Percentiles rank a stretch among this genome's conserved stretches.
Conservation (phyloP, 73 alveolate species). For the Stentor coeruleus region DNA sequence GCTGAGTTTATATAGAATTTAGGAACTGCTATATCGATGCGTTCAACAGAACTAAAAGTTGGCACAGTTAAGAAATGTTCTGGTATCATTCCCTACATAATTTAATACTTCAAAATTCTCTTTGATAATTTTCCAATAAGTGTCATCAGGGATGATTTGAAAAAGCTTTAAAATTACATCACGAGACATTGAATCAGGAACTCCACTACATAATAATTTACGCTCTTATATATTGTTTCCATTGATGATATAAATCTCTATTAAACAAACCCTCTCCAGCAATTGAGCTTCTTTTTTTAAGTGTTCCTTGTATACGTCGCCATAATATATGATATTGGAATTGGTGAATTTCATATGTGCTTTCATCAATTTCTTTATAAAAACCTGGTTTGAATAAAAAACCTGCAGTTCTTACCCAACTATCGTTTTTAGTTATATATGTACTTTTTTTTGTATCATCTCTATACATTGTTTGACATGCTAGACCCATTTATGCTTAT, state of each 20-base stretch:
- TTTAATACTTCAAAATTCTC: not conserved
- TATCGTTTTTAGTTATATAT: not conserved
- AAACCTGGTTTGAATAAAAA: not conserved
- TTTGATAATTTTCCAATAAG: not conserved
- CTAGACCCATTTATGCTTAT: not conserved
- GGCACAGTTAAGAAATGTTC: not conserved
- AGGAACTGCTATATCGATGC: not conserved
- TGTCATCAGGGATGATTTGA: not conserved
- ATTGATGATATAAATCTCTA: too few relatives aligned
- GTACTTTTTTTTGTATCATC: not conserved
- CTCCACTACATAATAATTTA: not conserved
- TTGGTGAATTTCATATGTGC: not conserved
- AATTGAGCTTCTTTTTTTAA: not conserved
- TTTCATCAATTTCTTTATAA: not conserved
- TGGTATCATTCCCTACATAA: not conserved
- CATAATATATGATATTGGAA: not conserved
- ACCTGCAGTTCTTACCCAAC: not conserved
- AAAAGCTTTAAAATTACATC: not conserved
- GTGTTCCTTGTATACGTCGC: not conserved
- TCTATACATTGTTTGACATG: not conserved
- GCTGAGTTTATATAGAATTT: not conserved
- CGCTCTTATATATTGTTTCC: not conserved
- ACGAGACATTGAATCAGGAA: not conserved
- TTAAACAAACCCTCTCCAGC: not conserved
- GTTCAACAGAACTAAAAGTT: not conserved